Base-by-base conservation (phyloP, 2,329 filamentous ascomycete species). In the Aspergillus versicolor region DNA sequence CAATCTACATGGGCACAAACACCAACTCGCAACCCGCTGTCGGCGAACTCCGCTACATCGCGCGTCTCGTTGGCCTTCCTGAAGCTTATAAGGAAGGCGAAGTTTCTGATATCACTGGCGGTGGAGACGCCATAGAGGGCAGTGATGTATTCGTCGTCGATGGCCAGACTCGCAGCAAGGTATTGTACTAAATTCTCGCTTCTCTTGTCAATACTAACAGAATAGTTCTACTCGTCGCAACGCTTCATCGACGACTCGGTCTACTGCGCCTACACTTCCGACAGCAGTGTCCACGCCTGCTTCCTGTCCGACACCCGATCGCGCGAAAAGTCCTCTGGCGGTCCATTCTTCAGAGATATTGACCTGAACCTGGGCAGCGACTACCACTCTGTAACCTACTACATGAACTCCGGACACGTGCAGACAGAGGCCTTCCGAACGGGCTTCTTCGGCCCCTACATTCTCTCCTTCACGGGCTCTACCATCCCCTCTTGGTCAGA, bases 371-470 rank as follows among this genome's bases (percentile, higher is more conserved):
- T 47, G 17, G 52, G 13, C 3, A 9, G 22, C 30, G 32, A 41
- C 34, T 54, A 54, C 11, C 52, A 54, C 11, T 54, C 52, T 15
- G 11, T 48, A 2, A 54, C 52, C 5, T 54, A 27, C 34, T 54
- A 54, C 44, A 54, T 54, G 52, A 54, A 48, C 43, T 54, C 52
- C 5, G 52, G 52, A n/a, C 52, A 54, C 27, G 52, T 54, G 5
- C 52, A 54, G 43, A 54, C 52, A 3, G 52, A 54, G 22, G 32
- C n/a, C 5, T 54, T 24, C 34, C 43, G 52, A 3, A 54, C 52
- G 2, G 52, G 52, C 21, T 54, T 54, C 22, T 54, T 54, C 27
- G 52, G 52, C 7, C 52, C 52, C 4, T 54, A 54, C 12, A 42
- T 54, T 3, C 52, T 54, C 3, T 41, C 48, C 8, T 42, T 50